phyloP scores from a whole-genome alignment of 139 green algal species.

The Chlorella sorokiniana region DNA sequence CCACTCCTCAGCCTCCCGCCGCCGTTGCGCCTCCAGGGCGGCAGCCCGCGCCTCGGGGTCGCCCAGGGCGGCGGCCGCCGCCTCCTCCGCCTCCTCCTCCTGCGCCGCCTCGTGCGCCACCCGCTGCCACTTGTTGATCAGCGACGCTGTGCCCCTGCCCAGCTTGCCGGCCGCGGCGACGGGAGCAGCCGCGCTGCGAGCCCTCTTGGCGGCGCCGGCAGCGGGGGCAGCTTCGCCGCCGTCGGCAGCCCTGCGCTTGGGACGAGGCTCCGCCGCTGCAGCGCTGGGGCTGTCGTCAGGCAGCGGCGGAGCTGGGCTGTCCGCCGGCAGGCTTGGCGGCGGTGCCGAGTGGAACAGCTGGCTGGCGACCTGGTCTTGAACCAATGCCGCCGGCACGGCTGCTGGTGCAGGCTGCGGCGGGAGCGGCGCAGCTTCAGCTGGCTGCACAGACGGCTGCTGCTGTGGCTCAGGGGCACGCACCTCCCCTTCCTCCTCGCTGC shows the following conservation, averaged over 20 bases:
- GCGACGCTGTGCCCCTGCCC: conserved; percentile 45
- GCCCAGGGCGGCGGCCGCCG: background rate
- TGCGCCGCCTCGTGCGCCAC: conserved; percentile 45
- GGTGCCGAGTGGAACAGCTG: background rate
- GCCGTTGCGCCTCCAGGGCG: conserved; percentile 12
- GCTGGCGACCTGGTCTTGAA: background rate
- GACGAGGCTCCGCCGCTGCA: background rate
- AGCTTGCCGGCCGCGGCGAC: background rate
- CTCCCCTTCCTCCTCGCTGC: conserved; percentile 9
- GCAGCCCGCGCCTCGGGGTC: conserved; percentile 55
- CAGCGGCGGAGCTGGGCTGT: background rate
- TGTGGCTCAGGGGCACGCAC: background rate
- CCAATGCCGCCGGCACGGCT: background rate
- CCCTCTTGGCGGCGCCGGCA: conserved; percentile 31
- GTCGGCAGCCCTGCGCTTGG: conserved; percentile 18
- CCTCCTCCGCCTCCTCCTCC: conserved; percentile 40
- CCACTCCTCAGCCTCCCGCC: conserved; percentile 68
- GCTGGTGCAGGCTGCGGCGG: background rate
- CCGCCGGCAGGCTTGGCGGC: background rate
- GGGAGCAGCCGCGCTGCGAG: background rate
- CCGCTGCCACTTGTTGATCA: conserved; percentile 73
- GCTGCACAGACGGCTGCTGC: background rate
- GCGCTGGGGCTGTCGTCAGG: background rate
- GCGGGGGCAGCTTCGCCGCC: background rate
- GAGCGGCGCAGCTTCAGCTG: background rate